A percentile compares a stretch with the other conserved stretches of the same genome.
phyloP scores from a whole-genome alignment of 345 rosid species.

The Trapa incisa region DNA sequence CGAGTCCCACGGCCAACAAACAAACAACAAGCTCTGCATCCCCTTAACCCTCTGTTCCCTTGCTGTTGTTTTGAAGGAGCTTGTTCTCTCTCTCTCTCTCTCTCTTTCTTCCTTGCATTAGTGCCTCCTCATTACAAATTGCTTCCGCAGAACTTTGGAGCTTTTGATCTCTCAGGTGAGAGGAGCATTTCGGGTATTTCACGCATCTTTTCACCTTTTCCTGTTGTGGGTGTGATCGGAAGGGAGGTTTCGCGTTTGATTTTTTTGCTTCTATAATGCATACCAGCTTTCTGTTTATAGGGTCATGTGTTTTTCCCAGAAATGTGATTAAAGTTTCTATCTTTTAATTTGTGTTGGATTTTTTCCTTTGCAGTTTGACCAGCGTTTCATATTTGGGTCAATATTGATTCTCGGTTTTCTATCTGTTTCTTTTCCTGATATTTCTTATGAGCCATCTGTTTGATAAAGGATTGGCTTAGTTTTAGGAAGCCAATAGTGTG shows the following conservation, averaged over 20 bases:
- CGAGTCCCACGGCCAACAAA: constrained; percentile 3
- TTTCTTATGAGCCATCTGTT: neutral
- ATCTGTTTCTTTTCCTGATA: neutral
- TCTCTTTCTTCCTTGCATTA: neutral
- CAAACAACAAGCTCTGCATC: constrained; percentile 2
- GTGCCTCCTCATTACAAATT: neutral
- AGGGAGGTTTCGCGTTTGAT: neutral
- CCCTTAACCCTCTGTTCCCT: neutral
- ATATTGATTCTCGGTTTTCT: neutral
- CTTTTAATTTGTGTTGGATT: neutral
- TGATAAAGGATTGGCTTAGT: neutral
- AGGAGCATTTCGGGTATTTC: neutral
- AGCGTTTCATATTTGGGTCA: neutral
- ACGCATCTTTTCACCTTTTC: constrained; percentile 19
- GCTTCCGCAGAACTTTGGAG: neutral
- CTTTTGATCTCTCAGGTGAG: neutral
- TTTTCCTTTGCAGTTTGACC: neutral
- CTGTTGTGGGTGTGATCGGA: neutral
- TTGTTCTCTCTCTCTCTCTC: neutral
- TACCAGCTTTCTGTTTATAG: neutral
- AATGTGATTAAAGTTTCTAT: neutral
- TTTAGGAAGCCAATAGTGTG: neutral
- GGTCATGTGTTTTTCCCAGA: neutral
- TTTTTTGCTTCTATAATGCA: neutral
- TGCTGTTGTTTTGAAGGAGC: neutral